Base-by-base conservation (phyloP, 2,329 filamentous ascomycete genomes). In the Emergomyces pasteurianus region DNA sequence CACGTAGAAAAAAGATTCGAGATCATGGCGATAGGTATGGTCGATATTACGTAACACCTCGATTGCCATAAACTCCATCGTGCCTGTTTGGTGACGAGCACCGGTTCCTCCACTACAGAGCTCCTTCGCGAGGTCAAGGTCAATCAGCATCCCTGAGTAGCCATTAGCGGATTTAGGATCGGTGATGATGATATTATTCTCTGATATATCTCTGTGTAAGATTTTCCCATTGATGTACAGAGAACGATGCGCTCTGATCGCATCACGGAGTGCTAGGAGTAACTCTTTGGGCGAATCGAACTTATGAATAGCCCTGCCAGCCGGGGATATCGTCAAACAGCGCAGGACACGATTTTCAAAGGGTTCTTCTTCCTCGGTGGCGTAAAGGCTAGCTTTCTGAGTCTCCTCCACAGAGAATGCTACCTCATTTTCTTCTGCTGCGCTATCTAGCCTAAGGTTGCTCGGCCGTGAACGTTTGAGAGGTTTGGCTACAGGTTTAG, bases 131-230 rank as follows among this genome's bases (percentile, higher is more conserved):
- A 31, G 63, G 59, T 73, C 69, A 7, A 74, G 65, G 61, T 74
- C 67, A 65, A 73, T 74, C n/a, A 73, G 65, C 56, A 69, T 68
- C 6, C 74, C 74, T 4, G 61, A 67, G 14, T 64, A 61, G 31
- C 61, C 69, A 52, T 60, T 61, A 36, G 63, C 50, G n/a, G n/a
- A n/a, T n/a, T 58, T 52, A n/a, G 42, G 43, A 3, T 66, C 55
- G 2, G 66, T 64, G 16, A 77, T 71, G 31, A 76, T 73, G 18
- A 77, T 70, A 53, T 74, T 76, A 16, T 68, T 66, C 0, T 67
- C 60, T 0, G 70, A 76, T 12, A 77, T 69, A 40, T 76, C 70
- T 36, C 64, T 66, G 62, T 76, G 68, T 12, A 77, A 69, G 58
- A 76, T 72, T 8, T 66, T 65, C 14, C 68, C 31, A 7, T 31